Conservation (phyloP, 768 basidiomycete genomes). For the Pulveroboletus frians region DNA sequence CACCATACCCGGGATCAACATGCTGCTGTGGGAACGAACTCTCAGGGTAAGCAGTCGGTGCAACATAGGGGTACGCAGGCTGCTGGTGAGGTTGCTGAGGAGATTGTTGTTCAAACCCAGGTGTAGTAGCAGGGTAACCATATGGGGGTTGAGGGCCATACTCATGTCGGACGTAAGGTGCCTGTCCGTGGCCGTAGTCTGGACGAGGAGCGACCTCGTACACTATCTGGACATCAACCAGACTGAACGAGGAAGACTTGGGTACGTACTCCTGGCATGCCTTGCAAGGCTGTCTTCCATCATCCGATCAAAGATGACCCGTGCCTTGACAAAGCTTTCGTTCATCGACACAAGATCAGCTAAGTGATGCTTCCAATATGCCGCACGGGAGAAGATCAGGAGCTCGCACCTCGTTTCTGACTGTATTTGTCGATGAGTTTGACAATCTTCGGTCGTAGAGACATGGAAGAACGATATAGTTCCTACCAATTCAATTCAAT, state of each 20-base stretch:
- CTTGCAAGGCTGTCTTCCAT: constrained; percentile 85
- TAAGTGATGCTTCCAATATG: constrained; percentile 26
- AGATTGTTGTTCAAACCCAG: constrained; percentile 41
- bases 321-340: constrained; percentile 85
- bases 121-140: constrained; percentile 37
- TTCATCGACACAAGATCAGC: constrained; percentile 95
- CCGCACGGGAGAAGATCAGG: neutral
- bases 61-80: constrained; percentile 24
- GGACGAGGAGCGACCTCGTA: constrained; percentile 42
- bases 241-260: neutral
- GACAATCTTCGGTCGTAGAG: constrained; percentile 89
- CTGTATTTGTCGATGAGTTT: constrained; percentile 96
- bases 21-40: constrained; percentile 25
- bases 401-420: constrained; percentile 67
- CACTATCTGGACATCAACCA: constrained; percentile 32
- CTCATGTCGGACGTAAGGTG: constrained; percentile 28
- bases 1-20: constrained; percentile 19
- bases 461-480: constrained; percentile 85
- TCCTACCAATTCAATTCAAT: constrained; percentile 46
- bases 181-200: constrained; percentile 25
- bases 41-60: constrained; percentile 24
- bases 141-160: constrained; percentile 39
- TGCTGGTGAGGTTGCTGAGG: constrained; percentile 32
- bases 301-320: constrained; percentile 88
- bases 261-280: constrained; percentile 54